Evolutionary conservation across 495 filamentous ascomycete genomes (phyloP).

Genomic region (Talaromyces ruber): DNA sequence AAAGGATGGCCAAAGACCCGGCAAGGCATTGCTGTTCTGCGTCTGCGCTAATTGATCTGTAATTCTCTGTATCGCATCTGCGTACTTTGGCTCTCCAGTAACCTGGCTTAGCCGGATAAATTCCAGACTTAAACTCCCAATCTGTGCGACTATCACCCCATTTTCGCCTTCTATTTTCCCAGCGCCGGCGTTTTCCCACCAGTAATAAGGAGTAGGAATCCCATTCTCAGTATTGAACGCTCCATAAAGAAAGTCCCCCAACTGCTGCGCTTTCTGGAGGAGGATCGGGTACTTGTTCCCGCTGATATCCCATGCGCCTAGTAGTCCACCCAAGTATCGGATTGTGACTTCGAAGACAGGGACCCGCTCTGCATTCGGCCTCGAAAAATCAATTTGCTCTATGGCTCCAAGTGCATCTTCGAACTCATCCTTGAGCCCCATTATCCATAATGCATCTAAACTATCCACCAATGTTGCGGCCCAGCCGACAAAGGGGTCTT

Average conservation of each 20-base stretch:
- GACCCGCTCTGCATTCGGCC: slow-evolving; percentile 22
- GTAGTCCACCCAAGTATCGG: slow-evolving; percentile 40
- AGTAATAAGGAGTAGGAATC: slow-evolving; percentile 18
- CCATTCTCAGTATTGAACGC: slow-evolving; percentile 30
- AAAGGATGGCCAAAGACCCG: slow-evolving; percentile 55
- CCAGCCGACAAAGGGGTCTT: slow-evolving; percentile 73
- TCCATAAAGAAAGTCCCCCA: slow-evolving; percentile 28
- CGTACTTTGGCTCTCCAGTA: slow-evolving; percentile 77
- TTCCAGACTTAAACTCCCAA: slow-evolving; percentile 81
- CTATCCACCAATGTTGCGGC: slow-evolving; percentile 74
- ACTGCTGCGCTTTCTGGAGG: slow-evolving; percentile 22
- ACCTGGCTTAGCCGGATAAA: slow-evolving; percentile 90
- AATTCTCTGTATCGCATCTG: slow-evolving; percentile 85
- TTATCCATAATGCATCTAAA: slow-evolving; percentile 86
- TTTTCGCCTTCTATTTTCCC: background rate
- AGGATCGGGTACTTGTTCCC: slow-evolving; percentile 22
- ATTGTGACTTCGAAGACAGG: slow-evolving; percentile 40
- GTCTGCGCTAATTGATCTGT: slow-evolving; percentile 69
- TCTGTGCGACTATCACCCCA: slow-evolving; percentile 54
- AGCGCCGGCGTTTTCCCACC: background rate
- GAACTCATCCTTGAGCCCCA: slow-evolving; percentile 73
- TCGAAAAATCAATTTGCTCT: slow-evolving; percentile 66
- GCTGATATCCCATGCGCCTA: slow-evolving; percentile 43
- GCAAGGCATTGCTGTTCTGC: slow-evolving; percentile 57
- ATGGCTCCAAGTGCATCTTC: slow-evolving; percentile 64